Percentiles rank a stretch among this genome's conserved stretches.
Evolutionary conservation across 2,329 filamentous ascomycete species (phyloP).

Genomic region (Tolypocladium nubicola): DNA sequence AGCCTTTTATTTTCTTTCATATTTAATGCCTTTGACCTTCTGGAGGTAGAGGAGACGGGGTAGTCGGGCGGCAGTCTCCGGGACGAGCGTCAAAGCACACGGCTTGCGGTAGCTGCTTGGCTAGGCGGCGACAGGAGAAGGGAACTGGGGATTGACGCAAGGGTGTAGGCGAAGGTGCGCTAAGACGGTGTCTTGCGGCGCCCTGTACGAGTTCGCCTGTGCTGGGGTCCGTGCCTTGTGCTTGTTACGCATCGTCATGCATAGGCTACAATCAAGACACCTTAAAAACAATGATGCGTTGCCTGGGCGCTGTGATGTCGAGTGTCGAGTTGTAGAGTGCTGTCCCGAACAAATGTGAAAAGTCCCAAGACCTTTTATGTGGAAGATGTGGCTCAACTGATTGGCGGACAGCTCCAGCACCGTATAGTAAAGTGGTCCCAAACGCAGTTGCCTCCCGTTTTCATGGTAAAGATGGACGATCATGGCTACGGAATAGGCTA

Average conservation of each 20-base stretch:
- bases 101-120: neutral
- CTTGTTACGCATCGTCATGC: neutral
- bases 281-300: neutral
- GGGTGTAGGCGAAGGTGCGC: neutral
- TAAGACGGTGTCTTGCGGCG: neutral
- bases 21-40: constrained; percentile 1
- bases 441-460: too few relatives aligned
- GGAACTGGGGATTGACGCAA: neutral
- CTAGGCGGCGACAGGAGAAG: neutral
- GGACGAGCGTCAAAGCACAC: neutral
- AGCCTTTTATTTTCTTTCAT: constrained; percentile 1
- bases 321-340: neutral
- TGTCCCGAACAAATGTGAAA: neutral
- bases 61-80: neutral
- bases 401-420: too few relatives aligned
- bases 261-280: neutral
- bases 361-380: neutral
- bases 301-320: neutral
- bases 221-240: neutral
- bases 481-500: too few relatives aligned
- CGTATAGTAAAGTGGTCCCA: too few relatives aligned
- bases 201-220: neutral
- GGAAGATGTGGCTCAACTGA: too few relatives aligned
- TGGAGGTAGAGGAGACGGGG: neutral
- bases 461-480: too few relatives aligned